Base-by-base conservation (phyloP, 352 stramenopile species). In the Pythium insidiosum region DNA sequence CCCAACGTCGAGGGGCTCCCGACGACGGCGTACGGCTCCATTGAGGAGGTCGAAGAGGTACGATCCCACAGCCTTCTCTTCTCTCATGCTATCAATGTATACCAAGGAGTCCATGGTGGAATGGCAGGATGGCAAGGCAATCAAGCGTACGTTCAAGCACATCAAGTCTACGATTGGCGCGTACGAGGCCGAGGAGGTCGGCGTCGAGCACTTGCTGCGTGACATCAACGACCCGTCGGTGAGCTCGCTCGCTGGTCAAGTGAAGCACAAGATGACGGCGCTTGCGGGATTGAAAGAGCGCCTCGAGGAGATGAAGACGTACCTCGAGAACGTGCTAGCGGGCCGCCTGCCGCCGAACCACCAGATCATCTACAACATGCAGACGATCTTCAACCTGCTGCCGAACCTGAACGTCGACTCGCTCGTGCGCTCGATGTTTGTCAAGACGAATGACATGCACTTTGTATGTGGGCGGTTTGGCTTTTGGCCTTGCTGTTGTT, bases 361-460 rank as follows among this genome's bases (percentile, higher is more conserved):
- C 61, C 79, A 91, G 55, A 99, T 99, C 74, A 86, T 99, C 50
- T 98, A 98, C 80, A 99, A 99, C 74, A 95, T 99, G 81, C 97
- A 99, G 78, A 97, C 93, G n/a, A 98, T 99, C 61, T 96, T 99
- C 63, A 99, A 99, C 66, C 64, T 99, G 31, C 68, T 99, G 50
- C 96, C 96, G 20, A 99, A 99, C 70, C 67, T 99, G 21, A 98
- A 99, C 71, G 84, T 98, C 22, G 88, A 98, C 50, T 88, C 96
- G 61, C 84, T 99, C 45, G 92, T 99, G 48, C 81, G 89, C 46
- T 90, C 84, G 40, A 96, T 99, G 84, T 89, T 99, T 55, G 90
- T 98, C 55, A 99, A 99, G 81, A 99, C 96, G 22, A 99, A 99
- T 77, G 97, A 99, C 76, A 98, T 99, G 90, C 91, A 99, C 71